Base-by-base conservation (phyloP, 1,284 basidiomycete species). In the Cystobasidiaceae sp. region DNA sequence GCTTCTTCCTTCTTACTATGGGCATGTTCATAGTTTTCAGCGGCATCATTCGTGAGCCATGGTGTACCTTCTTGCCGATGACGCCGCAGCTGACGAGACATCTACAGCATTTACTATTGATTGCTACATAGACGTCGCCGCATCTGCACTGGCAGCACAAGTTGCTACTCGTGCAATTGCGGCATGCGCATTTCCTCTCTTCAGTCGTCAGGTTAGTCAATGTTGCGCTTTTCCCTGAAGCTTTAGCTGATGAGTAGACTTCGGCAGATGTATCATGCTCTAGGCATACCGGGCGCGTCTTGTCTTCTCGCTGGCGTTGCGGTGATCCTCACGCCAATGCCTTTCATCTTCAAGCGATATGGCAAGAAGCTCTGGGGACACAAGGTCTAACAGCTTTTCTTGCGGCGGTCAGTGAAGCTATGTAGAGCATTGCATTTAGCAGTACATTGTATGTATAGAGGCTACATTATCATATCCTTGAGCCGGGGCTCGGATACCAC, bases 201-300 rank as follows among this genome's bases (percentile, higher is more conserved):
- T 62, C 50, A 34, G 30, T 34, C 32, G 46, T 30, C 57, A 59
- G 37, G 44, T 59, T 15, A 28, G n/a, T 49, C 17, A 27, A 9
- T 2, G n/a, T n/a, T 21, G n/a, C n/a, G 1, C 23, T 4, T 4
- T 23, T 4, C 19, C 25, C 13, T 30, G 15, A 13, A n/a, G 25
- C n/a, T 2, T 33, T 21, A 8, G 44, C 57, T 41, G 44, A 33
- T 50, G 13, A n/a, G n/a, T n/a, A n/a, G 21, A 15, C 27, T 8
- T 8, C 7, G 23, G n/a, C 46, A 66, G 64, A 66, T 66, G 64
- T 66, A 58, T 39, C 21, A 46, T 21, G 32, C 19, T 19, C 48
- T 66, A 17, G 64, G 64, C 9, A 57, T 66, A n/a, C 64, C 64
- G 4, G 55, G 64, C 13, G 64, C 64, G 11, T 44, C 56, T 17